These are phyloP conservation scores for Linaria vulgaris DNA, from an alignment of 257 asterid species.

Conservation along the genomic window DNA sequence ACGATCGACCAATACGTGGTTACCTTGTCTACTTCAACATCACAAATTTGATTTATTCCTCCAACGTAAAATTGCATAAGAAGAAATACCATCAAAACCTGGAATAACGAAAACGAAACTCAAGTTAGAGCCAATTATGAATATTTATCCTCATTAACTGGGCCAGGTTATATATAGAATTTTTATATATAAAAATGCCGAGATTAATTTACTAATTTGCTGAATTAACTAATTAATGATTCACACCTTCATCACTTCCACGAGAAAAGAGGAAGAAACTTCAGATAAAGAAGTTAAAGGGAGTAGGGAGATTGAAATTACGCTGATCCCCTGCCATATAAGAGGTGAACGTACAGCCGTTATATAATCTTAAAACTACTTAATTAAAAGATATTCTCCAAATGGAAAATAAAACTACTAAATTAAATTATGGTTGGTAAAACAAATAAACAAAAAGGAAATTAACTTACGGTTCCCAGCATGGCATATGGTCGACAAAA, in stretches of 20 bases:
- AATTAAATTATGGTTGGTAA: too few species aligned
- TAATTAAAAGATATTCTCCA: too few species aligned
- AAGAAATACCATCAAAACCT: not conserved
- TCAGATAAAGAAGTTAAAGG: not conserved
- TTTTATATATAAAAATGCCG: too few species aligned
- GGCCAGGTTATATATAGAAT: too few species aligned
- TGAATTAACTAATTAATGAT: not conserved
- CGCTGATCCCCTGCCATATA: slow-evolving; percentile 8
- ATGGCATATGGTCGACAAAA: slow-evolving; percentile 13
- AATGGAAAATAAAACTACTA: too few species aligned
- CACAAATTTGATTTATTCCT: slow-evolving; percentile 9
- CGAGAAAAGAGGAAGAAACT: not conserved
- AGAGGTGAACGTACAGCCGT: too few species aligned
- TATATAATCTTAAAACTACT: too few species aligned
- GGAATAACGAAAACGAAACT: not conserved
- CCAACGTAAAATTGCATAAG: slow-evolving; percentile 8
- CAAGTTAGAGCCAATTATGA: not conserved
- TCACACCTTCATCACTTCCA: not conserved
- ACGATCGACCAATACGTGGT: too few species aligned
- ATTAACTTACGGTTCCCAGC: slow-evolving; percentile 18
- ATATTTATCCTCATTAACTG: too few species aligned
- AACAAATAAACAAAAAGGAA: too few species aligned
- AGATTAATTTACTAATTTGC: not conserved
- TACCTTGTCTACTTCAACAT: slow-evolving; percentile 20
- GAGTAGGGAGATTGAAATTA: slow-evolving; percentile 1